Evolutionary conservation across 2,329 filamentous ascomycete genomes (phyloP), one percentile per base, ranked within the genome.

Genomic region (Botrytis galanthina): DNA sequence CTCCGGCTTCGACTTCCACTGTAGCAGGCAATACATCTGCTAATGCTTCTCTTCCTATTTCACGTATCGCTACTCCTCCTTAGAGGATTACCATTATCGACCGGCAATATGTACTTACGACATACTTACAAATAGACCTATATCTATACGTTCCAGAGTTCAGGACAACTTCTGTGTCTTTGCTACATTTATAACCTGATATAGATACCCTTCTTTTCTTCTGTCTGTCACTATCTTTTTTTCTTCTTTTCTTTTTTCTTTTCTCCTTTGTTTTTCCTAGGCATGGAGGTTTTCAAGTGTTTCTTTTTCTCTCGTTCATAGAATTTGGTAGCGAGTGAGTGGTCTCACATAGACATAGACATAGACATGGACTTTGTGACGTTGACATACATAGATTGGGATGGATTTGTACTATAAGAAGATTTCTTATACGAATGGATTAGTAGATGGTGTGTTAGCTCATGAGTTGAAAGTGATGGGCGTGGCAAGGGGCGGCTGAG

Each of bases 11-110:
- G 6, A 29, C 26, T 42, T 39, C 69, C 12, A 18, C 26, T 46
- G 12, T 37, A 46, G 8, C 22, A 37, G 54, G 37, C 14, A 20
- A 20, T 35, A 70, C 35, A 4, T 12, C 37, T 61, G 29, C 44
- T 16, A n/a, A n/a, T n/a, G 20, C 42, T 35, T 37, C 54, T 61
- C 20, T n/a, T 4, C 35, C 68, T 20, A n/a, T 20, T 37, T 70
- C 54, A 20, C 68, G 51, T 35, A 39, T 61, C 32, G 51, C 68
- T 35, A 70, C 68, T 46, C 68, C 68, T n/a, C 68, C 68, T 37
- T 61, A 35, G 32, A n/a, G 32, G 29, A 70, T 61, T 32, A 61
- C 2, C 46, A 26, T 44, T 22, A 44, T 39, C 20, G 42, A 32
- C 8, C n/a, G 35, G 16, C 12, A n/a, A 60, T 18, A 44, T 61